Conservation (phyloP, 1,139 yeast genomes). For the Yamadazyma conglobata region DNA sequence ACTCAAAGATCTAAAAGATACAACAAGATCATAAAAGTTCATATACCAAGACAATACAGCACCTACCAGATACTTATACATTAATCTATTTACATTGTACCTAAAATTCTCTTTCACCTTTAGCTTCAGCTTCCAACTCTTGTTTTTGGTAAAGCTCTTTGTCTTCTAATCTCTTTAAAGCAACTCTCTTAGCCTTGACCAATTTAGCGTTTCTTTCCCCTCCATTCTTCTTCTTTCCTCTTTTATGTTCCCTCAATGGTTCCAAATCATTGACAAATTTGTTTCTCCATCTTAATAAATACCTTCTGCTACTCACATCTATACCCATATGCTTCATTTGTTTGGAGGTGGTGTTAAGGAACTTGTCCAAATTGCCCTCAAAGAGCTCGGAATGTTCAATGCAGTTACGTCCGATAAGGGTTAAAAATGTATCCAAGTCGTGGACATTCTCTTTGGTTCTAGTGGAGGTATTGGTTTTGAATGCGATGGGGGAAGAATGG, state of each 20-base stretch:
- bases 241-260: slow-evolving; percentile 54
- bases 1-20: too few relatives aligned
- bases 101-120: slow-evolving; percentile 29
- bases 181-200: slow-evolving; percentile 63
- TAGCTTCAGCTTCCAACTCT: slow-evolving; percentile 28
- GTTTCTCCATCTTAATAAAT: slow-evolving; percentile 51
- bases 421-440: slow-evolving; percentile 69
- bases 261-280: slow-evolving; percentile 54
- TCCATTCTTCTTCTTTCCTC: slow-evolving; percentile 78
- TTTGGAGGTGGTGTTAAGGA: slow-evolving; percentile 54
- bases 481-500: slow-evolving; percentile 15
- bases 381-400: slow-evolving; percentile 66
- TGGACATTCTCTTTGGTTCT: slow-evolving; percentile 56
- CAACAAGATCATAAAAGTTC: too few relatives aligned
- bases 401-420: slow-evolving; percentile 71
- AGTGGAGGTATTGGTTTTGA: slow-evolving; percentile 37
- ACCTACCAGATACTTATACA: neutral
- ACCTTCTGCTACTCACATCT: slow-evolving; percentile 68
- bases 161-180: slow-evolving; percentile 51
- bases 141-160: slow-evolving; percentile 27
- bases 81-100: slow-evolving; percentile 4
- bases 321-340: slow-evolving; percentile 77
- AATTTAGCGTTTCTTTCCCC: slow-evolving; percentile 83
- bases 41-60: neutral
- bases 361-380: slow-evolving; percentile 67